Evolutionary conservation across 441 rosid genomes (phyloP), one percentile per base, ranked within the genome.

Genomic region (Croton setiger): DNA sequence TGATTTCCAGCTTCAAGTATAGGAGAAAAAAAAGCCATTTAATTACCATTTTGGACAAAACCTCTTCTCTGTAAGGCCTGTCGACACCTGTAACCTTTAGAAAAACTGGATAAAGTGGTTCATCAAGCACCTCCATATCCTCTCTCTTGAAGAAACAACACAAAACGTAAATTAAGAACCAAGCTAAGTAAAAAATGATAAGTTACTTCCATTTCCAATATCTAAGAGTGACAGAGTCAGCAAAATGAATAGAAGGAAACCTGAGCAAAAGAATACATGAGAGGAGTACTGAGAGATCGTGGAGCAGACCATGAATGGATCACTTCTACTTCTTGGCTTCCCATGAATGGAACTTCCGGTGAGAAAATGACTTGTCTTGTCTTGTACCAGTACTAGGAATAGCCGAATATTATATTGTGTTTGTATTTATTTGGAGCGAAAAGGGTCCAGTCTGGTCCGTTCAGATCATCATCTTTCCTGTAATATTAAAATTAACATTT

Each of bases 291-390:
- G 71, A 92, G 93, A 31, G 98, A 90, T 78, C 98, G 80, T 72
- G 98, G 96, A 33, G 93, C 82, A 56, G 98, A 91, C 96, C 98
- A 89, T 45, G 91, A 81, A 58, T 93, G 97, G 51, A 91, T 91
- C 72, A 91, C 88, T 72, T 79, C 87, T 52, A 79, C 37, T 60
- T 76, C 84, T 23, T 63, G 58, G 33, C 70, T 77, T 18, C 8
- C 63, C 75, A 72, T 72, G n/a, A n/a, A n/a, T 2, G 31, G 31
- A 27, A 27, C 31, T 27, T 27, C 31, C 31, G 31, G 1, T 27
- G 31, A 27, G 31, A 27, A 27, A 27, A 27, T 27, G 31, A 27
- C 31, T 1, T 27, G 31, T 27, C 31, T 1, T 27, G 31, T 27
- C 31, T 2, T 27, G 31, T 27, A 27, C 31, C 2, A 27, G 31